A percentile compares a stretch with the other conserved stretches of the same genome.
Conservation (phyloP, 257 asterid genomes). For the Coffea canephora region DNA sequence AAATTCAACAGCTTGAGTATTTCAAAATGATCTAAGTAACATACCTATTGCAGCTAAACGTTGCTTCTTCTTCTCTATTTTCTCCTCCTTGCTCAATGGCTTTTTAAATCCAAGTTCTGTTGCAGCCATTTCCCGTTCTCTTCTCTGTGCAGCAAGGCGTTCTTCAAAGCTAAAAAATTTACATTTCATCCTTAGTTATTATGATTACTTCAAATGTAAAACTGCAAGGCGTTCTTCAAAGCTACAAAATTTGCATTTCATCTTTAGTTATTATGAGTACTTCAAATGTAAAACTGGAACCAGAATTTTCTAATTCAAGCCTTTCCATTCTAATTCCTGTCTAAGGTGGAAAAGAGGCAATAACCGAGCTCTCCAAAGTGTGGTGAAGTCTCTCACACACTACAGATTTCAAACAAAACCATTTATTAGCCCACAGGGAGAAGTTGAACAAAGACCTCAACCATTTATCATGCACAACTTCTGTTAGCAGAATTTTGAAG, state of each 20-base stretch:
- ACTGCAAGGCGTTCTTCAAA: not conserved
- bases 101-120: conserved; percentile 81
- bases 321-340: not conserved
- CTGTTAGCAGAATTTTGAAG: not conserved
- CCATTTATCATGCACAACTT: not conserved
- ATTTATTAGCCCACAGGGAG: not conserved
- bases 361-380: not conserved
- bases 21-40: conserved; percentile 2
- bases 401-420: not conserved
- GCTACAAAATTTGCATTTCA: no score
- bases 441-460: not conserved
- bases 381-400: not conserved
- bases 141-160: conserved; percentile 82
- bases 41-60: conserved; percentile 95
- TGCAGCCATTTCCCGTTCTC: conserved; percentile 66
- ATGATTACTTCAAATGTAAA: not conserved
- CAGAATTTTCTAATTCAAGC: not conserved
- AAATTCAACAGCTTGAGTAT: not conserved
- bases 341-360: not conserved
- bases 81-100: conserved; percentile 78
- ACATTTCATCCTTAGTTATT: not conserved
- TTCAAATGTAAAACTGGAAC: not conserved
- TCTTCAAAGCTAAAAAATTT: conserved; percentile 71
- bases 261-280: no score
- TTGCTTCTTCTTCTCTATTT: conserved; percentile 68